Base-by-base conservation (phyloP, 306 rosid genomes). In the Glycine tomentella region DNA sequence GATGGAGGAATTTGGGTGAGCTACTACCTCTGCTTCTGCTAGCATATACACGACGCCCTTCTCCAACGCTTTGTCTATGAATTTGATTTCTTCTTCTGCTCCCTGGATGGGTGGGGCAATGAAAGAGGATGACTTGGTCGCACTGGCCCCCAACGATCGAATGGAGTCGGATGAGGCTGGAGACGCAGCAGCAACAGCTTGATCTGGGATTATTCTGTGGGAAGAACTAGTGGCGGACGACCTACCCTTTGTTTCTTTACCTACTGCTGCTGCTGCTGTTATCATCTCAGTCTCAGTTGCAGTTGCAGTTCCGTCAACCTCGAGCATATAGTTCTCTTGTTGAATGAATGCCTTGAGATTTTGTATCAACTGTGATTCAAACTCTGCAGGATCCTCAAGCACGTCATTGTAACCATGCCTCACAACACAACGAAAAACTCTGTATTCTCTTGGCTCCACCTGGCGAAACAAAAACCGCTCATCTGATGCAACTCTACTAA, bases 391-490 rank as follows among this genome's bases (percentile, higher is more conserved):
- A 15, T 81, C 91, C 31, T 61, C 89, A 2, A 84, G 63, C 0
- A 14, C 17, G 34, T 94, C 98, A 6, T 87, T 94, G 79, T 94
- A 90, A 56, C 98, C 97, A 9, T 87, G 91, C 75, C 98, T 90
- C n/a, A 87, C 94, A 2, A 94, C 96, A 14, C 98, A 94, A 0
- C 95, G 89, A 31, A 92, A 94, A 58, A 94, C 85, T 3, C 83
- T 70, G 2, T 88, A 85, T 71, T 90, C 96, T 45, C 82, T 83
- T 2, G 93, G 91, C 51, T 91, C 88, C 52, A 94, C 88, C 0
- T 90, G 94, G 0, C 96, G 83, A 57, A 94, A 94, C 70, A 92
- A 56, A 75, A 89, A 92, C 83, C 98, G 87, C 80, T 94, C 98
- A 8, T 88, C 89, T 3, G 9, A 3, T 3, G 81, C 75, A 10